Conservation (phyloP, 768 basidiomycete species). For the Phaeotremella skinneri region DNA sequence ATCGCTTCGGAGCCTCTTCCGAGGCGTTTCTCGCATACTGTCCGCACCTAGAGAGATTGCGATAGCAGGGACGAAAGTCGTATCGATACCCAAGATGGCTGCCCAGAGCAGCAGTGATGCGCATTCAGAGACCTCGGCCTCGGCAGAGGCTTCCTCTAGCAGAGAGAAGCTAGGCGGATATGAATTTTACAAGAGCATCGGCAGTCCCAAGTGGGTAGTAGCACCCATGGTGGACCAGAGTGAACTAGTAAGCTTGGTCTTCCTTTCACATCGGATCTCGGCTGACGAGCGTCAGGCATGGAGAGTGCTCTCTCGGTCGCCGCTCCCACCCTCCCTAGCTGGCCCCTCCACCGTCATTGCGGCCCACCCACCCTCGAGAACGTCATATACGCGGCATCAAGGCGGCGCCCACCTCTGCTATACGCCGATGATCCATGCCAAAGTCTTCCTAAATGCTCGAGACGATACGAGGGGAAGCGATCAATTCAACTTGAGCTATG, state of each 20-base stretch:
- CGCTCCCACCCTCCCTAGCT: constrained; percentile 38
- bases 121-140: background rate
- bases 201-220: constrained; percentile 82
- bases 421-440: constrained; percentile 98
- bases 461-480: constrained; percentile 20
- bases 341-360: constrained; percentile 32
- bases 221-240: constrained; percentile 99
- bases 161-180: constrained; percentile 59
- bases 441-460: constrained; percentile 50
- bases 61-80: no score
- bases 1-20: background rate
- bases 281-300: constrained; percentile 64
- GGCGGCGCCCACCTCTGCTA: constrained; percentile 67
- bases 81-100: no score
- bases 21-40: background rate
- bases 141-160: background rate
- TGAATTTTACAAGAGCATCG: constrained; percentile 76
- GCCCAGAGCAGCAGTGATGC: background rate
- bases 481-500: constrained; percentile 54
- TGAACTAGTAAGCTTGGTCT: constrained; percentile 64
- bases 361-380: constrained; percentile 3
- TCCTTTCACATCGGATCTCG: background rate
- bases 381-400: constrained; percentile 21
- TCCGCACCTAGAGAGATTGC: background rate
- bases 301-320: constrained; percentile 69